These are phyloP conservation scores for Neurospora sp. DNA, from an alignment of 495 filamentous ascomycete species.

Conservation along the genomic window DNA sequence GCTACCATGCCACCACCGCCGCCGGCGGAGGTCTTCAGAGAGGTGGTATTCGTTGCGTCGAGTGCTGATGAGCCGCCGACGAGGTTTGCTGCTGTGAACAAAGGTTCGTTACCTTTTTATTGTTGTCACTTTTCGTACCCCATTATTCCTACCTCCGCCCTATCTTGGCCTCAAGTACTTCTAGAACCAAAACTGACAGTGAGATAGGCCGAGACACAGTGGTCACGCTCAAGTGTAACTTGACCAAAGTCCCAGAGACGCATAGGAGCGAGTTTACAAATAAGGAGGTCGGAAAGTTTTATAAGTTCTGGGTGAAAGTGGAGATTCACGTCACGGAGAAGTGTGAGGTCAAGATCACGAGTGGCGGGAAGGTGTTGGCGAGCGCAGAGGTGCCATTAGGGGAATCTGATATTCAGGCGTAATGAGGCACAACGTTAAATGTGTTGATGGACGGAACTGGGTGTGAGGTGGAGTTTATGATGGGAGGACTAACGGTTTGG, in stretches of 20 bases:
- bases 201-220: constrained; percentile 2
- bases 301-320: constrained; percentile 13
- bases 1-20: background rate
- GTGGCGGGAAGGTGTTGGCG: constrained; percentile 6
- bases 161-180: background rate
- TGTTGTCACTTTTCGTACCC: background rate
- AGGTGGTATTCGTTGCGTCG: constrained; percentile 15
- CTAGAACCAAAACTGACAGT: background rate
- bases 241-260: constrained; percentile 9
- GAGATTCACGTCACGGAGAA: constrained; percentile 12
- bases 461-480: background rate
- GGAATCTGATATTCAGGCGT: background rate
- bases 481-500: background rate
- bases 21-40: constrained; percentile 3
- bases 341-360: constrained; percentile 11
- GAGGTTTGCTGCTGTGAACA: constrained; percentile 3
- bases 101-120: constrained; percentile 2
- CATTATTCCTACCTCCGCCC: background rate
- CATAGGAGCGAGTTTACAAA: background rate
- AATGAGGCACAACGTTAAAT: background rate
- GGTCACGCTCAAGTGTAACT: constrained; percentile 9
- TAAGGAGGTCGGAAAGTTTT: constrained; percentile 6
- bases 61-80: constrained; percentile 7
- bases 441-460: background rate
- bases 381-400: constrained; percentile 3